Percentiles rank a stretch among this genome's conserved stretches.
Evolutionary conservation across 805 yeast species (phyloP).

Genomic region (Lachancea meyersii): DNA sequence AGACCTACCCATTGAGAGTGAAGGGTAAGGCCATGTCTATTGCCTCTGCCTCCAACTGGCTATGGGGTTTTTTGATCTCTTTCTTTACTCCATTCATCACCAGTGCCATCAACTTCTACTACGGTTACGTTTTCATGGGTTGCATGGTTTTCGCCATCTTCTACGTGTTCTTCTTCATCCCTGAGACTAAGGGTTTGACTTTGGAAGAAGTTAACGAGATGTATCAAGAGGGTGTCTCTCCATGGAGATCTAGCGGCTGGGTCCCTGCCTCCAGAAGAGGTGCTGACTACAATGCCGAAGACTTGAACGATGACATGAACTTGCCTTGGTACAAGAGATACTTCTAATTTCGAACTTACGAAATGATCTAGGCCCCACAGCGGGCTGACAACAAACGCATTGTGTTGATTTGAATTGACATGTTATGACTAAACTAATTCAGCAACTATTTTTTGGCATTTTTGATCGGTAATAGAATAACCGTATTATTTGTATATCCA

Average conservation of each 20-base stretch:
- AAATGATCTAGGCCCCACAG: no score
- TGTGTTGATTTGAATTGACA: slow-evolving; percentile 4
- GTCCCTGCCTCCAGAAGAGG: slow-evolving; percentile 42
- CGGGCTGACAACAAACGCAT: slow-evolving; percentile 4
- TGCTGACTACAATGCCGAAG: slow-evolving; percentile 26
- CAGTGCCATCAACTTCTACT: slow-evolving; percentile 56
- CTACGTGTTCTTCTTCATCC: slow-evolving; percentile 67
- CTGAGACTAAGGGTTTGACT: slow-evolving; percentile 75
- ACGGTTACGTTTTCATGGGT: slow-evolving; percentile 62
- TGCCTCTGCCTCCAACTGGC: slow-evolving; percentile 60
- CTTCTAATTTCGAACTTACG: neutral
- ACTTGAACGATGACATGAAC: slow-evolving; percentile 24
- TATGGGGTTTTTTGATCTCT: slow-evolving; percentile 65
- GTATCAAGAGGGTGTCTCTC: slow-evolving; percentile 38
- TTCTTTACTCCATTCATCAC: slow-evolving; percentile 74
- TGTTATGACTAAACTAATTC: slow-evolving; percentile 1
- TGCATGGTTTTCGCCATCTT: slow-evolving; percentile 52
- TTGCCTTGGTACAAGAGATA: slow-evolving; percentile 26
- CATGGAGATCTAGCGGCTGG: slow-evolving; percentile 48
- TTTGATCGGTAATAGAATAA: neutral
- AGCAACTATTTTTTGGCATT: slow-evolving; percentile 5
- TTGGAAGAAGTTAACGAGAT: slow-evolving; percentile 77
- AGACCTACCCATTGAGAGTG: slow-evolving; percentile 67
- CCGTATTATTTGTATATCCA: slow-evolving; percentile 3
- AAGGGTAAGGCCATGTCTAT: slow-evolving; percentile 53